Base-by-base conservation (phyloP, 2,329 filamentous ascomycete genomes). In the Thermomyces lanuginosus region DNA sequence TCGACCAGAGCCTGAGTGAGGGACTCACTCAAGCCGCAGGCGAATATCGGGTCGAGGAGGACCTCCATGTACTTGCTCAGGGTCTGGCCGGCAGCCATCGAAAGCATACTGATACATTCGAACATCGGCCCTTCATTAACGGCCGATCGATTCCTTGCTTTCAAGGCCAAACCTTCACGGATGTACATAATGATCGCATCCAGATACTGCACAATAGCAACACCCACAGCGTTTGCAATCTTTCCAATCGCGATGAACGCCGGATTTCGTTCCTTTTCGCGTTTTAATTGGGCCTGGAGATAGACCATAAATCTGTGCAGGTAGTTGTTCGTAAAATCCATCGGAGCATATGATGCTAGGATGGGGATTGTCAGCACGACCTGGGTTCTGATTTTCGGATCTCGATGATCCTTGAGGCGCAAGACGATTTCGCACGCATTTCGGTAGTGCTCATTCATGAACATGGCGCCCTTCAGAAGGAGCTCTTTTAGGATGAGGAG, bases 31-130 rank as follows among this genome's bases (percentile, higher is more conserved):
- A 98, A 64, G 25, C 92, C 89, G 48, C 89, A 98, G 9, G 82
- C 84, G 53, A 98, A 98, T 32, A 98, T 93, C 7, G 91, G 84
- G 41, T 93, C 86, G 6, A 98, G 66, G 15, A 98, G 61, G 8
- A 84, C 80, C 48, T 93, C 84, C 73, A 98, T 93, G 48, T 95
- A 93, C 55, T 95, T 98, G 64, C 82, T 95, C 28, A 98, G 63
- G 0, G 86, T 89, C 56, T 98, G 89, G 1, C 89, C 89, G 16
- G 95, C 89, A 3, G 89, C 89, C 23, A 92, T 77, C 1, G 89
- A 83, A 27, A 98, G 69, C 59, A 92, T 84, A 51, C 91, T 98
- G 49, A 98, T 91, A 53, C 89, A 98, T 53, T 92, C 81, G 43
- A 95, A 95, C 34, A 95, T 86, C 0, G 86, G 83, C 2, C 64